Conservation (phyloP, 129 eudicot genomes). For the carrot (Daucus carota) region DH1_v3.0 NC_030383.2:4731001-4731500, state of each 20-base stretch:
- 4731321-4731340: conserved; percentile 73
- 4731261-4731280: conserved; percentile 35
- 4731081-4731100: conserved; percentile 53
- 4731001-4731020: conserved; percentile 63
- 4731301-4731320: conserved; percentile 61
- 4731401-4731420: conserved; percentile 46
- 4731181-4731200: conserved; percentile 59
- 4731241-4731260: conserved; percentile 42
- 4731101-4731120: conserved; percentile 60
- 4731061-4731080: conserved; percentile 32
- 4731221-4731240: conserved; percentile 65
- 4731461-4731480: conserved; percentile 53
- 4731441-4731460: conserved; percentile 64
- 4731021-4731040: conserved; percentile 46
- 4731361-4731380: conserved; percentile 46
- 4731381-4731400: conserved; percentile 32
- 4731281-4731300: conserved; percentile 45
- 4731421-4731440: conserved; percentile 67
- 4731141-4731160: conserved; percentile 57
- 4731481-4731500: conserved; percentile 32
- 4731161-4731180: conserved; percentile 67
- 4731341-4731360: conserved; percentile 59
- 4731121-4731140: conserved; percentile 61
- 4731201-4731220: conserved; percentile 67
- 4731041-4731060: conserved; percentile 22